Conservation (phyloP, 345 rosid species). For the Orychophragmus violaceus region DNA sequence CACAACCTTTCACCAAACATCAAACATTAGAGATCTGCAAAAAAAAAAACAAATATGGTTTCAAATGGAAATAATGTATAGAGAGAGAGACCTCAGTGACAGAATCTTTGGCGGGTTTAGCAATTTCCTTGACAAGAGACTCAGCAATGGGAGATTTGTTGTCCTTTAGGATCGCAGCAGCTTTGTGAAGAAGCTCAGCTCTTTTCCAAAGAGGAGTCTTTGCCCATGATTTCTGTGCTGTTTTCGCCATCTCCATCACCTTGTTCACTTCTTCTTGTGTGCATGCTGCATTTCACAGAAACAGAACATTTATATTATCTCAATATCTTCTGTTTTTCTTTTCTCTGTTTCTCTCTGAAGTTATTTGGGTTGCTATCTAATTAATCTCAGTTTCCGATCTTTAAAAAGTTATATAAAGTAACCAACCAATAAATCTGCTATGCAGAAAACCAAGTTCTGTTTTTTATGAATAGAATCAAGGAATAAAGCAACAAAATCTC, state of each 20-base stretch:
- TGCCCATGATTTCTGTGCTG: constrained; percentile 86
- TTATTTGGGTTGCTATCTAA: not conserved
- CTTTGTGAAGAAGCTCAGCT: constrained; percentile 94
- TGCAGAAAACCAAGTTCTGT: not conserved
- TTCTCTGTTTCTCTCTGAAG: constrained; percentile 4
- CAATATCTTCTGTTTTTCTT: not conserved
- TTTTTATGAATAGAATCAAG: too few relatives aligned
- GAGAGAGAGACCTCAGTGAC: constrained; percentile 55
- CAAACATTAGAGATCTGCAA: constrained; percentile 1
- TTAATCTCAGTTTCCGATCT: not conserved
- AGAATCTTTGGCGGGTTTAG: constrained; percentile 96
- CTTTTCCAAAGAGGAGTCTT: constrained; percentile 97
- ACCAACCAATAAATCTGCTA: not conserved
- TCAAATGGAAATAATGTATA: not conserved
- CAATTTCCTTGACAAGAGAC: constrained; percentile 86
- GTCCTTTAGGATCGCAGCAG: constrained; percentile 81
- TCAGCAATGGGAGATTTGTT: constrained; percentile 82
- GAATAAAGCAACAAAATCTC: too few relatives aligned
- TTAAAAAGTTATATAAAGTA: not conserved
- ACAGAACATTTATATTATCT: not conserved
- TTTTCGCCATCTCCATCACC: constrained; percentile 73
- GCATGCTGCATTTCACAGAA: constrained; percentile 53
- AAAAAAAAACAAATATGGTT: not conserved
- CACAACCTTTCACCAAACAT: constrained; percentile 51
- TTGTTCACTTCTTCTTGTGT: constrained; percentile 94